phyloP scores from a whole-genome alignment of 73 alveolate species.

The Paramecium biaurelia region DNA sequence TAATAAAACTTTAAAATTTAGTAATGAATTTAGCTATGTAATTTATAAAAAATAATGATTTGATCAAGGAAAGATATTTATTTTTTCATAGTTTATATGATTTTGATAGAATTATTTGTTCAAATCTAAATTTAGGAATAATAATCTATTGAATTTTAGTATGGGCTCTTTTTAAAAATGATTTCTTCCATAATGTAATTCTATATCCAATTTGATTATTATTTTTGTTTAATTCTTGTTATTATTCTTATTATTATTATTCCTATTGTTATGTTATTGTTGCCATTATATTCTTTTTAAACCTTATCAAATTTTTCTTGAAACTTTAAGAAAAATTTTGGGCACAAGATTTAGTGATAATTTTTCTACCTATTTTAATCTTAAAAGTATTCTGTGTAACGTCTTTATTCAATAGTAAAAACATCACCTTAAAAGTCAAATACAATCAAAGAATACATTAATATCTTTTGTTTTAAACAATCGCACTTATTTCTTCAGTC shows the following conservation, averaged over 20 bases:
- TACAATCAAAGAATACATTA: slow-evolving; percentile 83
- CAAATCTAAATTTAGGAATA: no score
- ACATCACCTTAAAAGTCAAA: slow-evolving; percentile 76
- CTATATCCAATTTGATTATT: no score
- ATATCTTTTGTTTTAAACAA: slow-evolving; percentile 90
- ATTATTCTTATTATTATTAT: no score
- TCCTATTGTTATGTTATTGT: no score
- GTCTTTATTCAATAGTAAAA: neutral
- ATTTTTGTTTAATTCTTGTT: no score
- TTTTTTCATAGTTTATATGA: no score
- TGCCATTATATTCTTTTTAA: no score
- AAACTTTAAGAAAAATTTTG: slow-evolving; percentile 61
- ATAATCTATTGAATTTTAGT: no score
- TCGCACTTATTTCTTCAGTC: slow-evolving; percentile 81
- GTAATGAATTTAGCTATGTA: neutral
- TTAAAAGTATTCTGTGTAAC: slow-evolving; percentile 94
- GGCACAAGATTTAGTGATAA: slow-evolving; percentile 61
- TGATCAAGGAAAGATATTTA: no score
- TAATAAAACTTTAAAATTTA: neutral
- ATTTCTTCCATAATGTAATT: no score
- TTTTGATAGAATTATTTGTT: no score
- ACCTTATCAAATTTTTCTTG: slow-evolving; percentile 73
- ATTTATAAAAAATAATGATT: neutral
- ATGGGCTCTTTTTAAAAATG: no score
- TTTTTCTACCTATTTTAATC: slow-evolving; percentile 73